Base-by-base conservation (phyloP, 345 rosid genomes). In the Bretschneidera sinensis region DNA sequence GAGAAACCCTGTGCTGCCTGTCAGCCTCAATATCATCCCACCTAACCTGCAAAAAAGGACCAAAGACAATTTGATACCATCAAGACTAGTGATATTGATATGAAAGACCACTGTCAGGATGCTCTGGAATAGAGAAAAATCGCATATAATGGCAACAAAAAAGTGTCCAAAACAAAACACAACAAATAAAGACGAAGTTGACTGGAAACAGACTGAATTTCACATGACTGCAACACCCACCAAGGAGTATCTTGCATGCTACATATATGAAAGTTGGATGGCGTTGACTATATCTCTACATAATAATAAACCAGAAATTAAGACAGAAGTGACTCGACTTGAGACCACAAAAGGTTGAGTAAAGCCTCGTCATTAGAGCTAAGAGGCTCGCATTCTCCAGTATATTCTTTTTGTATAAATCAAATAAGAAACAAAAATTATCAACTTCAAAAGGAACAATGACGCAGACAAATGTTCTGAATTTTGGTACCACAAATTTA, bases 1-100 rank as follows among this genome's bases (percentile, higher is more conserved):
- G 99, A 70, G 95, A 94, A 61, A 94, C 85, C 49, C 95, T 85
- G 69, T 79, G 79, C 55, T 79, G 84, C 78, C 86, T 76, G 45
- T 72, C 78, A 24, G 73, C 67, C 48, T 79, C 96, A 23, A 60
- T 66, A 54, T 85, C 91, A 73, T 94, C 99, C 97, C 97, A 94
- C 75, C 91, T 86, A 43, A 90, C 97, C 98, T 89, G 70, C 58
- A 65, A 48, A 43, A 65, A 55, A 18, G 23, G 49, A 23, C 10
- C 55, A 23, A 33, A 69, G 20, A 28, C 31, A 21, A 21, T 23
- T 11, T 4, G 24, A 21, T 51, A 9, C 54, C 54, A 39, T 39
- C 45, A 5, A 39, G 16, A 1, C n/a, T n/a, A 9, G n/a, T n/a
- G 47, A 20, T 6, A 21, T 48, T 34, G 51, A 24, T 9, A 23